Evolutionary conservation across 1,284 basidiomycete genomes (phyloP), one percentile per base, ranked within the genome.

Genomic region (Stygiomarasmius scandens): DNA sequence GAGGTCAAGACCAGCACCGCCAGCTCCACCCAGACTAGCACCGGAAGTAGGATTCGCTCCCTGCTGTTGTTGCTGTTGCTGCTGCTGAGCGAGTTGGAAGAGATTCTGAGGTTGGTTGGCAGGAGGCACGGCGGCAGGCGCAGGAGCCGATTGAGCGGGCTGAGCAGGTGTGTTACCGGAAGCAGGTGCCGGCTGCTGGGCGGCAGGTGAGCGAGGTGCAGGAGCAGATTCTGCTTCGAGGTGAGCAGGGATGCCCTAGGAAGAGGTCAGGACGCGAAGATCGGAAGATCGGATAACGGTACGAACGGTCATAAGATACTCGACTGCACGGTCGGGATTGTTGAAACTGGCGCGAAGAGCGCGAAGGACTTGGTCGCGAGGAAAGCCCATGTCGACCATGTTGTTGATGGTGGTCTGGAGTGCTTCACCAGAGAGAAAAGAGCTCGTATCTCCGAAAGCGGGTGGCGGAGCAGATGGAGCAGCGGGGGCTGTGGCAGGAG

Each of bases 321-420:
- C 97, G 25, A 96, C 96, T 6, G 97, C 97, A 45, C 97, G 87
- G 68, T 99, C 96, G 1, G 97, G 94, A 74, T 99, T 99, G 77
- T 99, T 99, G 77, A 87, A 99, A 69, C 93, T 96, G 22, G 96
- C 96, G 58, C 93, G 85, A 72, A 99, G 74, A 3, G 96, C 96
- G 27, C 88, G 84, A 68, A 90, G 76, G 29, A 98, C 93, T 68
- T 95, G 85, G 1, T 95, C 93, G 36, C 89, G 83, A 61, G 87
- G 84, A 67, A 97, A 99, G 19, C 97, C 97, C 97, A 99, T 99
- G 67, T 95, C 91, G 50, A 90, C 79, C 83, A 98, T 94, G 67
- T 89, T 89, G 55, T 80, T 75, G 67, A 96, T 89, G 2, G 93
- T 87, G 4, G 79, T 72, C 69, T 96, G 86, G 10, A 96, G 80